A percentile compares a stretch with the other conserved stretches of the same genome.
phyloP scores from a whole-genome alignment of 169 alveolate genomes.

The Plasmodium gaboni region DNA sequence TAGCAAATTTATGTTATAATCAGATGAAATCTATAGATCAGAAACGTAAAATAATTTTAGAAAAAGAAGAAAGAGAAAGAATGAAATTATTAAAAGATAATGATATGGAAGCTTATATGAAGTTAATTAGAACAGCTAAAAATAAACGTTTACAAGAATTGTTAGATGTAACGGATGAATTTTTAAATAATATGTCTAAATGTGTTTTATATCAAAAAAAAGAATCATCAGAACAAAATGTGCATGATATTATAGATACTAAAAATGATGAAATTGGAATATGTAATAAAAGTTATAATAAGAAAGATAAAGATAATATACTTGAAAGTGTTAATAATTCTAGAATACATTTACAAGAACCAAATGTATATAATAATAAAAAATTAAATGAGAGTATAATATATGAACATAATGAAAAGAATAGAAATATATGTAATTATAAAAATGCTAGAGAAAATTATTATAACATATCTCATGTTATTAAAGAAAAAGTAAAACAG shows the following conservation, averaged over 20 bases:
- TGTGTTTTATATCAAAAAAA: constrained; percentile 26
- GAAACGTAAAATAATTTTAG: constrained; percentile 23
- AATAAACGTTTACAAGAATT: constrained; percentile 93
- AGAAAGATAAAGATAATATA: no score
- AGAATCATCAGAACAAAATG: background rate
- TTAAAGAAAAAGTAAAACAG: constrained; percentile 91
- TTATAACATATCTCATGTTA: constrained; percentile 93
- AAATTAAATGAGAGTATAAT: constrained; percentile 4
- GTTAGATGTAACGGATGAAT: constrained; percentile 95
- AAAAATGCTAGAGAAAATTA: constrained; percentile 81
- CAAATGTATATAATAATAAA: background rate
- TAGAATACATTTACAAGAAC: no score
- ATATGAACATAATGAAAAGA: background rate
- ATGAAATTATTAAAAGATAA: constrained; percentile 89
- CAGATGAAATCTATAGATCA: constrained; percentile 41
- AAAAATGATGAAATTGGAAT: background rate
- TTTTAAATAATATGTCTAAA: constrained; percentile 88
- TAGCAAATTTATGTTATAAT: constrained; percentile 37
- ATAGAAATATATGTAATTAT: background rate
- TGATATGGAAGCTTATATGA: constrained; percentile 93
- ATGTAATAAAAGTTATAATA: background rate
- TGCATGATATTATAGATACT: no score
- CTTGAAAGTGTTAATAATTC: no score
- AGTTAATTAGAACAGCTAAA: constrained; percentile 93
- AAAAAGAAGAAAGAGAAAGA: constrained; percentile 78